Base-by-base conservation (phyloP, 768 basidiomycete species). In the Rhizopogon roseolus region DNA sequence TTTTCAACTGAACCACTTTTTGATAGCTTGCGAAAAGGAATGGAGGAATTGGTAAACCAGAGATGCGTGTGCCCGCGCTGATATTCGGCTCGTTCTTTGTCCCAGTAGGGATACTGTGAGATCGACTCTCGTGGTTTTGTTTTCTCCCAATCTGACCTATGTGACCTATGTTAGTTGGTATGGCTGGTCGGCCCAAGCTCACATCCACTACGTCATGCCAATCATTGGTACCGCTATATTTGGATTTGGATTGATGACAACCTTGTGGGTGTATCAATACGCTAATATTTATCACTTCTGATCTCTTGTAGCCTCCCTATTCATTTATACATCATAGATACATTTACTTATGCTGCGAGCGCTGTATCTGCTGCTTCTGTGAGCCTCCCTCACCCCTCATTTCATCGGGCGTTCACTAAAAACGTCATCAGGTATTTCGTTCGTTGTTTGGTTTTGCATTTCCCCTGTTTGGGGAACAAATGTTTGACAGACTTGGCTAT, bases 1-100 rank as follows among this genome's bases (percentile, higher is more conserved):
- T 36, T 36, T 3, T 36, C 13, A 36, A 11, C 34, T 36, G 13
- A 36, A 46, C n/a, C 9, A 28, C 44, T 28, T 46, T 28, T 36
- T 36, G 22, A 36, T 34, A 84, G 83, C 62, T 85, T 38, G 72
- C 77, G 14, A 67, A 71, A 4, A 76, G 70, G 57, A 82, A 82
- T 50, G 79, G 76, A 14, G 88, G 87, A 1, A 74, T 79, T 28
- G 83, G 82, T 5, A 85, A 80, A 56, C 88, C 88, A 0, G 88
- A 90, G 65, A 86, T 82, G 81, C 82, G 88, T 7, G 78, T 90
- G n/a, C 88, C 88, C 4, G 76, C 80, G 0, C 74, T 90, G 5
- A 79, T 88, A 63, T 71, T 90, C 61, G 88, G 87, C 10, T 85
- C 85, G 1, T 66, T 84, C 41, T 81, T 88, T 53, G 81, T 81